Percentiles rank a stretch among this genome's conserved stretches.
phyloP scores from a whole-genome alignment of 2,329 filamentous ascomycete species.

The Phialemonium atrogriseum region DNA sequence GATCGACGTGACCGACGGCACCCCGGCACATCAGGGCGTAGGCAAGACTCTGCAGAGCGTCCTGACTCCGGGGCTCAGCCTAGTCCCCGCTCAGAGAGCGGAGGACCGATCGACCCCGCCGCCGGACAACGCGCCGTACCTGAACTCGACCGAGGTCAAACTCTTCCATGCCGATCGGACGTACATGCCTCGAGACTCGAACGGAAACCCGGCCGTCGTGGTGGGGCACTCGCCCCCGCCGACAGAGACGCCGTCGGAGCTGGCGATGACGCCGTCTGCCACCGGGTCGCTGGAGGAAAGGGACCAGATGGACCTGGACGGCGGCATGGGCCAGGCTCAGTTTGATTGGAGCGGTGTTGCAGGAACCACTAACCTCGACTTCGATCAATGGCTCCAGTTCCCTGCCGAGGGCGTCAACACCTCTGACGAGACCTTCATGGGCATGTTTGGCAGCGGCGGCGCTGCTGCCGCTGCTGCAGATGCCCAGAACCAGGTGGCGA shows the following conservation, averaged over 20 bases:
- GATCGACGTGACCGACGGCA: constrained; percentile 51
- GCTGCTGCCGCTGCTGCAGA: neutral
- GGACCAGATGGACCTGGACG: constrained; percentile 35
- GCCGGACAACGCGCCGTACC: constrained; percentile 36
- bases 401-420: constrained; percentile 38
- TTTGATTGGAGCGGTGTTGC: constrained; percentile 47
- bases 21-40: constrained; percentile 13
- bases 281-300: constrained; percentile 34
- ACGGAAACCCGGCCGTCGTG: constrained; percentile 19
- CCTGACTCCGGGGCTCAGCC: constrained; percentile 17
- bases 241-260: constrained; percentile 31
- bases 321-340: constrained; percentile 34
- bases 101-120: constrained; percentile 40
- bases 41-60: constrained; percentile 14
- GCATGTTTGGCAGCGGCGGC: constrained; percentile 17
- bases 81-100: constrained; percentile 8
- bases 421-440: constrained; percentile 27
- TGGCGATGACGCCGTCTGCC: constrained; percentile 34
- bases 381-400: constrained; percentile 52
- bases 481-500: no score
- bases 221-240: constrained; percentile 34
- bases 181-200: constrained; percentile 24
- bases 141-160: constrained; percentile 10
- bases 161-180: constrained; percentile 9
- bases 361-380: constrained; percentile 46